Evolutionary conservation across 2,329 filamentous ascomycete genomes (phyloP).

Genomic region (Fusarium agapanthi): DNA sequence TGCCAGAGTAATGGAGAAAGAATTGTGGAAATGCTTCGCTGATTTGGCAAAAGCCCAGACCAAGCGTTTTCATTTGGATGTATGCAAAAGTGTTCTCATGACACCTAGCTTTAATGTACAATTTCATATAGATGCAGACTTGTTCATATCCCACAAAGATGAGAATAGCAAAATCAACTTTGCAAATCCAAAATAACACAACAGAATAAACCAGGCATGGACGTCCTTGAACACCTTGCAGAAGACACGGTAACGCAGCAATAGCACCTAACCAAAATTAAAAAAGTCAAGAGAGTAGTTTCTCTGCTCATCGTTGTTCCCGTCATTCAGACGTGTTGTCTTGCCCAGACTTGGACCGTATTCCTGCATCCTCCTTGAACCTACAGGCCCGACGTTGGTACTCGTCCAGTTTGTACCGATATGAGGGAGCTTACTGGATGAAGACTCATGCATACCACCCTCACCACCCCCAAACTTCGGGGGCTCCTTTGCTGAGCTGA

Average conservation of each 20-base stretch:
- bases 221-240: slow-evolving; percentile 15
- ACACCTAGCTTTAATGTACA: background rate
- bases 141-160: background rate
- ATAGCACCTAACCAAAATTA: slow-evolving; percentile 40
- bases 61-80: background rate
- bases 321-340: slow-evolving; percentile 28
- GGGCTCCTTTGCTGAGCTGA: slow-evolving; percentile 25
- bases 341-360: slow-evolving; percentile 46
- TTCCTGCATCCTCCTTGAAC: slow-evolving; percentile 46
- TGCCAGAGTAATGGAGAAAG: background rate
- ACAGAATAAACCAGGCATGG: background rate
- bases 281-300: slow-evolving; percentile 54
- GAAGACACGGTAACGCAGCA: background rate
- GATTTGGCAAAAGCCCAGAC: background rate
- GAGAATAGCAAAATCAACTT: background rate
- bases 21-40: background rate
- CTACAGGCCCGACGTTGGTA: slow-evolving; percentile 21
- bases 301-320: slow-evolving; percentile 29
- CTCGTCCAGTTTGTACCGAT: slow-evolving; percentile 27
- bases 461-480: background rate
- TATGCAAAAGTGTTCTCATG: background rate
- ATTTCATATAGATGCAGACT: background rate
- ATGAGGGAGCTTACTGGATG: background rate
- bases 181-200: background rate
- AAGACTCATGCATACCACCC: background rate